Evolutionary conservation across 2,329 filamentous ascomycete species (phyloP).

Genomic region (Fusarium irregulare): DNA sequence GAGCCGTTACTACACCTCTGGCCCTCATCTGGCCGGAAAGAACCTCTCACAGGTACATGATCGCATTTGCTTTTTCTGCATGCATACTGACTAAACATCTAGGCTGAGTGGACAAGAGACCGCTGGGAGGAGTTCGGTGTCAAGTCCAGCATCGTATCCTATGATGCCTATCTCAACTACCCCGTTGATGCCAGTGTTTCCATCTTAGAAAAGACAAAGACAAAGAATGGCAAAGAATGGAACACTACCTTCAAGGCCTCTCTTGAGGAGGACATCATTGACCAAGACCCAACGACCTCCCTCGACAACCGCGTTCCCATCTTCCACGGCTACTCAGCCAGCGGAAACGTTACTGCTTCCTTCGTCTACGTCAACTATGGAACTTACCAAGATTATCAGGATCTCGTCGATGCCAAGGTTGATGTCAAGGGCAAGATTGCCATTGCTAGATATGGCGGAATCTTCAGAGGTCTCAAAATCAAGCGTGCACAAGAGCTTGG

Average conservation of each 20-base stretch:
- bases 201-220: constrained; percentile 63
- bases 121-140: constrained; percentile 80
- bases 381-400: constrained; percentile 85
- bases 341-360: constrained; percentile 87
- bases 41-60: constrained; percentile 73
- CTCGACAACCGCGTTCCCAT: constrained; percentile 81
- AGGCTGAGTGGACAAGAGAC: constrained; percentile 79
- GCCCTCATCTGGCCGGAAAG: constrained; percentile 80
- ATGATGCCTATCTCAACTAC: constrained; percentile 84
- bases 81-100: constrained; percentile 10
- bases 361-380: constrained; percentile 95
- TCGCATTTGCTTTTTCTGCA: too few relatives aligned
- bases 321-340: constrained; percentile 95
- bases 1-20: constrained; percentile 82
- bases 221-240: constrained; percentile 56
- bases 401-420: constrained; percentile 79
- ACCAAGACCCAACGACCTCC: constrained; percentile 83
- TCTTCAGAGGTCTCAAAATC: constrained; percentile 91
- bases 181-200: constrained; percentile 77
- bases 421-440: constrained; percentile 87
- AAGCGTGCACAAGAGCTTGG: constrained; percentile 92
- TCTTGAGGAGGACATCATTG: constrained; percentile 84
- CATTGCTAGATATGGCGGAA: constrained; percentile 83
- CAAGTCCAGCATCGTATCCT: constrained; percentile 71
- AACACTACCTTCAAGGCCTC: constrained; percentile 81